These are phyloP conservation scores for Tillandsia fasciculata DNA, from an alignment of 176 grass and related monocot species.

Conservation along the genomic window DNA sequence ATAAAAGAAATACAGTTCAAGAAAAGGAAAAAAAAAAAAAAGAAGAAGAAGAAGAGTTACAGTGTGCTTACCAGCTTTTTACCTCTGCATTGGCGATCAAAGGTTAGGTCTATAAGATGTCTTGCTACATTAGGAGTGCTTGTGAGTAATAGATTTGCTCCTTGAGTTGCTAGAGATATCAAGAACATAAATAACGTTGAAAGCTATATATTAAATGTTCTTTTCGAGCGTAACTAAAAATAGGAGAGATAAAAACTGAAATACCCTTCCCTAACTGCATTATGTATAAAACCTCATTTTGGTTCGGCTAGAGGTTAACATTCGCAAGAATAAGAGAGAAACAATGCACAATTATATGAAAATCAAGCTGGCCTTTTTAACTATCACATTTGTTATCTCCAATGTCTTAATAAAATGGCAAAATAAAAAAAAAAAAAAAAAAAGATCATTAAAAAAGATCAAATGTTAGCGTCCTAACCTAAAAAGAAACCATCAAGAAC, in stretches of 20 bases:
- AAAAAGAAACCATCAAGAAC: too few species aligned
- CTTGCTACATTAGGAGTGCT: constrained; percentile 34
- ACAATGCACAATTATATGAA: too few species aligned
- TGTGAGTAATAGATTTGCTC: constrained; percentile 60
- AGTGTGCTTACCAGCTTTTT: constrained; percentile 67
- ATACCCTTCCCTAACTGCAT: neutral
- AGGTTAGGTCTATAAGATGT: constrained; percentile 54
- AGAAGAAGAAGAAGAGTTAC: neutral
- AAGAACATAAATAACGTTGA: neutral
- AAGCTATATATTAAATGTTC: neutral
- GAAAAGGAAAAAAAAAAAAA: neutral
- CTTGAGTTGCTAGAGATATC: constrained; percentile 44
- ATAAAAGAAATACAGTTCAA: neutral
- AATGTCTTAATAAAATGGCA: too few species aligned
- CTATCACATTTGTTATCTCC: too few species aligned
- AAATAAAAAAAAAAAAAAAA: too few species aligned
- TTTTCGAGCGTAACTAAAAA: neutral
- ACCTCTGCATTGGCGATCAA: constrained; percentile 54
- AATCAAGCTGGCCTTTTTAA: too few species aligned
- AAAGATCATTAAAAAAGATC: too few species aligned
- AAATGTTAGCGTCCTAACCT: too few species aligned
- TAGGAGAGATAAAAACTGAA: neutral
- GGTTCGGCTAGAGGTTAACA: too few species aligned
- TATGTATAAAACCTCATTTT: too few species aligned
- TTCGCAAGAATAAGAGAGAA: too few species aligned